These are phyloP conservation scores for Penicillium cinerascens DNA, from an alignment of 495 filamentous ascomycete genomes.

Conservation along the genomic window DNA sequence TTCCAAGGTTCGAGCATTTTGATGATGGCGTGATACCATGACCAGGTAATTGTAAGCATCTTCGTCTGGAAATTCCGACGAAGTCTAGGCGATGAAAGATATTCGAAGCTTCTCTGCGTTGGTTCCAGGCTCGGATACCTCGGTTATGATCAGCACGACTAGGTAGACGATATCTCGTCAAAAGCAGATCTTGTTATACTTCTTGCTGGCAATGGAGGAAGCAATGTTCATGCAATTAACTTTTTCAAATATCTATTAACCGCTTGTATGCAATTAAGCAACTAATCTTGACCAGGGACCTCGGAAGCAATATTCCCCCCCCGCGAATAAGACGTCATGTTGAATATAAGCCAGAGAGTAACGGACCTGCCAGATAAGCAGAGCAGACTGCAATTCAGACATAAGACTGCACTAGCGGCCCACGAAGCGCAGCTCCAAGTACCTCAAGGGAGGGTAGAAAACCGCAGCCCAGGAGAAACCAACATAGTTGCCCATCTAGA, in stretches of 20 bases:
- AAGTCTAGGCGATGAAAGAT: too few species aligned
- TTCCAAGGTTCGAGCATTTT: neutral
- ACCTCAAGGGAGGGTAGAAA: conserved; percentile 49
- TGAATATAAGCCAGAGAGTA: neutral
- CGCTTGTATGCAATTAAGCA: neutral
- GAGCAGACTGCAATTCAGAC: neutral
- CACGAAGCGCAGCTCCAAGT: conserved; percentile 44
- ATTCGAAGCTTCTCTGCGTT: too few species aligned
- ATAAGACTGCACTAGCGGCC: conserved; percentile 30
- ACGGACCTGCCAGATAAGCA: neutral
- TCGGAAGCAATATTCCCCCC: neutral
- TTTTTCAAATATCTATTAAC: neutral
- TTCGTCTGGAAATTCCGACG: too few species aligned
- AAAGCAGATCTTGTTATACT: neutral
- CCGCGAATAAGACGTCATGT: neutral
- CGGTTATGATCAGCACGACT: too few species aligned
- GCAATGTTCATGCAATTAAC: neutral
- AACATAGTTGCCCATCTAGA: conserved; percentile 50
- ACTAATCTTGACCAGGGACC: neutral
- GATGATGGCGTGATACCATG: neutral
- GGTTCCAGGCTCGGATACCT: too few species aligned
- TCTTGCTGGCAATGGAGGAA: neutral
- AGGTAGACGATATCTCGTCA: too few species aligned
- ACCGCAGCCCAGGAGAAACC: conserved; percentile 47
- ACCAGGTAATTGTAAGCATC: neutral